phyloP scores from a whole-genome alignment of 2,329 filamentous ascomycete genomes.

The Alternaria infectoria region DNA sequence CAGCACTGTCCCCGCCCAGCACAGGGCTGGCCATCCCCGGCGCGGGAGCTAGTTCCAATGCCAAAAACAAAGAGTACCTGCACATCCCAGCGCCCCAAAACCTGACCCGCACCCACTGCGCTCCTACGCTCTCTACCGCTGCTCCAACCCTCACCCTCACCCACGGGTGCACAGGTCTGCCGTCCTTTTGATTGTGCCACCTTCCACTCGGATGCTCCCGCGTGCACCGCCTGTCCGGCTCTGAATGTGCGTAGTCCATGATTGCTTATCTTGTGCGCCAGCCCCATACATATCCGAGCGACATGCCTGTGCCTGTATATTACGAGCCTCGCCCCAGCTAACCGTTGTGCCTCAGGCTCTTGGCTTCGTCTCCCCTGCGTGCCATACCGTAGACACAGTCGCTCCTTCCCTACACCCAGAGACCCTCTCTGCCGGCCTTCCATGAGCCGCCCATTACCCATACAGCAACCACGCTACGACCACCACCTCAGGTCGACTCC shows the following conservation, averaged over 20 bases:
- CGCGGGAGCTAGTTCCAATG: conserved; percentile 42
- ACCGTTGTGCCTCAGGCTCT: conserved; percentile 20
- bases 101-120: conserved; percentile 1
- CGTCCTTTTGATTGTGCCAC: conserved; percentile 33
- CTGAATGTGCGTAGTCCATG: conserved; percentile 30
- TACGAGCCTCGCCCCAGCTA: conserved; percentile 33
- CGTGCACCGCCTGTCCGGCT: conserved; percentile 29
- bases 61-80: conserved; percentile 44
- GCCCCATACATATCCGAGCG: conserved; percentile 27
- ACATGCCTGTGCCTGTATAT: conserved; percentile 40
- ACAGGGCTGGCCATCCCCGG: conserved; percentile 38
- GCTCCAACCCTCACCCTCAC: conserved; percentile 25
- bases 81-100: conserved; percentile 33
- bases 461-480: conserved; percentile 34
- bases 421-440: conserved; percentile 30
- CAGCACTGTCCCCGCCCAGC: conserved; percentile 26
- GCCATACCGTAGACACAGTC: conserved; percentile 5
- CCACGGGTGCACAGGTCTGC: conserved; percentile 31
- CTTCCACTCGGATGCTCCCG: conserved; percentile 41
- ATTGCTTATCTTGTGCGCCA: conserved; percentile 44
- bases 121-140: conserved; percentile 9
- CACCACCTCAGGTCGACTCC: conserved; percentile 36
- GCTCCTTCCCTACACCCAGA: conserved; percentile 11
- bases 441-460: conserved; percentile 38
- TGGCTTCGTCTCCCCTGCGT: conserved; percentile 14